Conservation (phyloP, 2,329 filamentous ascomycete species). For the Penicillium sp. region DNA sequence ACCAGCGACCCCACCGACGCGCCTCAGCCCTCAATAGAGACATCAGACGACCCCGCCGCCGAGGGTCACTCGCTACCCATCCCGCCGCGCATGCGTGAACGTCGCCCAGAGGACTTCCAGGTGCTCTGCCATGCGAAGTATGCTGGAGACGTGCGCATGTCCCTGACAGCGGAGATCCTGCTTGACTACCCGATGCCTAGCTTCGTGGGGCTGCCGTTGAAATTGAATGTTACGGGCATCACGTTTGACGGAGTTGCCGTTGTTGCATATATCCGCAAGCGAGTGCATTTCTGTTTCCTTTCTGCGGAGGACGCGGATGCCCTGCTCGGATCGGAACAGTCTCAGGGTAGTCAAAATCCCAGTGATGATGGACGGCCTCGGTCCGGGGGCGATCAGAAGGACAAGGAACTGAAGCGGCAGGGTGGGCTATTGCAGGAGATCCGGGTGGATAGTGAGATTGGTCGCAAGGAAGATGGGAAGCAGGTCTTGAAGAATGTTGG, state of each 20-base stretch:
- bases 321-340: slow-evolving; percentile 55
- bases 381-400: slow-evolving; percentile 37
- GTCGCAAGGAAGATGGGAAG: slow-evolving; percentile 83
- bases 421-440: slow-evolving; percentile 88
- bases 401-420: slow-evolving; percentile 58
- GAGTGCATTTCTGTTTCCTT: slow-evolving; percentile 91
- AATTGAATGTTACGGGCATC: slow-evolving; percentile 89
- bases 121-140: slow-evolving; percentile 90
- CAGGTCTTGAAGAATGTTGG: slow-evolving; percentile 97
- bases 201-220: slow-evolving; percentile 92
- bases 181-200: slow-evolving; percentile 98
- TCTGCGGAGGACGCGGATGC: slow-evolving; percentile 86
- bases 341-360: slow-evolving; percentile 25
- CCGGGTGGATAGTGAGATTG: slow-evolving; percentile 95
- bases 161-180: slow-evolving; percentile 89
- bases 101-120: slow-evolving; percentile 81
- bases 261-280: slow-evolving; percentile 82
- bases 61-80: slow-evolving; percentile 29
- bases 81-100: slow-evolving; percentile 63
- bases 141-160: slow-evolving; percentile 79
- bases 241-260: slow-evolving; percentile 95
- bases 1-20: slow-evolving; percentile 24
- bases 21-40: slow-evolving; percentile 19
- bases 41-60: slow-evolving; percentile 16
- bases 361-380: slow-evolving; percentile 31